Conservation (phyloP, 2,329 filamentous ascomycete species). For the Exophiala aquamarina region DNA sequence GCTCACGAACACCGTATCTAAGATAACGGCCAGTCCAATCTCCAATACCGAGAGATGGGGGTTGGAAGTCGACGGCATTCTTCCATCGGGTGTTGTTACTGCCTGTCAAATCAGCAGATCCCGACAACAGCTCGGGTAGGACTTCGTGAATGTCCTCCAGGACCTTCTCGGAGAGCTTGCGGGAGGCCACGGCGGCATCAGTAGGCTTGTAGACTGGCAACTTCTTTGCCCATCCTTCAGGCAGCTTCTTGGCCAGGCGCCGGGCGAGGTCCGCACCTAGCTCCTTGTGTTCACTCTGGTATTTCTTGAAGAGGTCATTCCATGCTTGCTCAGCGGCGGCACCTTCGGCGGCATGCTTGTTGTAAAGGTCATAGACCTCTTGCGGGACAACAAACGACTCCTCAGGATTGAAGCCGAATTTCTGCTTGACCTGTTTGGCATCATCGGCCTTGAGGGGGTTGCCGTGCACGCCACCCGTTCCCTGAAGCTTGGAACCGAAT, state of each 20-base stretch:
- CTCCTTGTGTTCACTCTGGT: constrained; percentile 72
- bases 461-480: constrained; percentile 94
- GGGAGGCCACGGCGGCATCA: constrained; percentile 82
- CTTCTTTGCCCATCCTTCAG: constrained; percentile 93
- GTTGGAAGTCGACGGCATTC: constrained; percentile 95
- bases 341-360: constrained; percentile 80
- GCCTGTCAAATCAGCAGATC: constrained; percentile 95
- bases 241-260: constrained; percentile 78
- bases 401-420: constrained; percentile 94
- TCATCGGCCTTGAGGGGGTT: constrained; percentile 94
- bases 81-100: constrained; percentile 99
- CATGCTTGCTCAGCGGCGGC: constrained; percentile 90
- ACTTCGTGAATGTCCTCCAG: constrained; percentile 80
- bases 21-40: constrained; percentile 87
- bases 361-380: constrained; percentile 88
- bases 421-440: constrained; percentile 87
- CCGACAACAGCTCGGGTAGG: constrained; percentile 88
- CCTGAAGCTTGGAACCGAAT: constrained; percentile 88
- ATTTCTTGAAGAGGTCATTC: constrained; percentile 90
- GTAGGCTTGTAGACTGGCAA: constrained; percentile 86
- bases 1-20: constrained; percentile 54
- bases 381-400: constrained; percentile 91
- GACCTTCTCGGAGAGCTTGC: constrained; percentile 94
- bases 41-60: constrained; percentile 78
- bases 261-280: constrained; percentile 80